A percentile compares a stretch with the other conserved stretches of the same genome.
These are phyloP conservation scores for Fragaria vesca DNA, from an alignment of 306 rosid species.

Conservation along the genomic window DNA sequence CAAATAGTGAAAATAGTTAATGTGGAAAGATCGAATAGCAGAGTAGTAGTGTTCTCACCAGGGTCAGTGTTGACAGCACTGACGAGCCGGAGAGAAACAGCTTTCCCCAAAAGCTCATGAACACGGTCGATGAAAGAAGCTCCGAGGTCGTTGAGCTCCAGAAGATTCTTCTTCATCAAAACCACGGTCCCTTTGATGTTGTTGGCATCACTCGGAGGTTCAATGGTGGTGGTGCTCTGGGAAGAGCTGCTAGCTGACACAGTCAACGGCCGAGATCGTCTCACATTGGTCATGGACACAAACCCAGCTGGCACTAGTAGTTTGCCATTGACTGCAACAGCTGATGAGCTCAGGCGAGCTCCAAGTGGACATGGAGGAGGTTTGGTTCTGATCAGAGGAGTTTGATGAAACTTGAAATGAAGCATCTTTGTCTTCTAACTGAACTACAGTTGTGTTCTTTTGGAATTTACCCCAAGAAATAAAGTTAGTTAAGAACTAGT, in stretches of 20 bases:
- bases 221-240: constrained; percentile 16
- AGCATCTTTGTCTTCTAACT: constrained; percentile 9
- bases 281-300: not conserved
- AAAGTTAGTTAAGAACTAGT: not conserved
- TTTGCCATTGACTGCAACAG: not conserved
- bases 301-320: not conserved
- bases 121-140: constrained; percentile 53
- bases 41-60: constrained; percentile 30
- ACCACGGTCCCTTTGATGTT: constrained; percentile 58
- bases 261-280: constrained; percentile 26
- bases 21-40: not conserved
- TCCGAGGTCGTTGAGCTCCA: constrained; percentile 63
- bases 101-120: constrained; percentile 54
- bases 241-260: constrained; percentile 20
- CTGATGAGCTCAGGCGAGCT: constrained; percentile 6
- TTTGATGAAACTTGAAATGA: not conserved
- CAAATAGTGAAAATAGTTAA: not conserved
- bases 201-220: not conserved
- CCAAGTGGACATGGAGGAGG: constrained; percentile 2
- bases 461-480: not conserved
- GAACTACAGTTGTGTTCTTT: not conserved
- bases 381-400: constrained; percentile 8
- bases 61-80: constrained; percentile 46
- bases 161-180: constrained; percentile 70
- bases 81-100: constrained; percentile 56